These are phyloP conservation scores for Gossypium arboreum DNA, from an alignment of 345 rosid genomes.

Conservation along the genomic window DNA sequence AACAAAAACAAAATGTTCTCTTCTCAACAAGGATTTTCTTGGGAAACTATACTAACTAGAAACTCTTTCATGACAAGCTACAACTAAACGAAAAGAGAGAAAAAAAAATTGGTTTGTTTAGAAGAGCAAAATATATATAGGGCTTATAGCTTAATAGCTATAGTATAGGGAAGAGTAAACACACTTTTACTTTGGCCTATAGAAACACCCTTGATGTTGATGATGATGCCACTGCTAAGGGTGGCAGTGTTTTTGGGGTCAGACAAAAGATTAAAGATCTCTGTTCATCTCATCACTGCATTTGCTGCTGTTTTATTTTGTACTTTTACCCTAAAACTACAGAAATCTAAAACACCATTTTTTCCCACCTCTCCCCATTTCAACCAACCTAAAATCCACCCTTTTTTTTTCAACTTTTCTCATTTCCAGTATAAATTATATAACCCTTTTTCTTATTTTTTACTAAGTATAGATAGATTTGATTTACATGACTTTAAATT, in stretches of 20 bases:
- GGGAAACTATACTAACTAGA: slow-evolving; percentile 12
- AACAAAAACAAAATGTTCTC: slow-evolving; percentile 1
- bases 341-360: not conserved
- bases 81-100: not conserved
- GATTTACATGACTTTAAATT: not conserved
- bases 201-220: slow-evolving; percentile 12
- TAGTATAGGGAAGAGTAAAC: slow-evolving; percentile 23
- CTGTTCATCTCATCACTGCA: slow-evolving; percentile 37
- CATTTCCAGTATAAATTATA: not conserved
- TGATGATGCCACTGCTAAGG: slow-evolving; percentile 35
- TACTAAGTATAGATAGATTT: not conserved
- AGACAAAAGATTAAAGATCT: slow-evolving; percentile 43
- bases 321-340: slow-evolving; percentile 8
- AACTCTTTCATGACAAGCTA: not conserved
- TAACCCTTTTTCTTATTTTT: not conserved
- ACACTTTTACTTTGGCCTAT: slow-evolving; percentile 18
- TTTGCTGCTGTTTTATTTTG: slow-evolving; percentile 30
- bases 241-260: slow-evolving; percentile 45
- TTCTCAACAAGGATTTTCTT: slow-evolving; percentile 24
- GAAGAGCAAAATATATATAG: slow-evolving; percentile 28
- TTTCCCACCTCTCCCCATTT: not conserved
- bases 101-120: not conserved
- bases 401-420: not conserved
- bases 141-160: not conserved
- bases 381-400: no score